Conservation (phyloP, 2,329 filamentous ascomycete species). For the Fusarium sororula region DNA sequence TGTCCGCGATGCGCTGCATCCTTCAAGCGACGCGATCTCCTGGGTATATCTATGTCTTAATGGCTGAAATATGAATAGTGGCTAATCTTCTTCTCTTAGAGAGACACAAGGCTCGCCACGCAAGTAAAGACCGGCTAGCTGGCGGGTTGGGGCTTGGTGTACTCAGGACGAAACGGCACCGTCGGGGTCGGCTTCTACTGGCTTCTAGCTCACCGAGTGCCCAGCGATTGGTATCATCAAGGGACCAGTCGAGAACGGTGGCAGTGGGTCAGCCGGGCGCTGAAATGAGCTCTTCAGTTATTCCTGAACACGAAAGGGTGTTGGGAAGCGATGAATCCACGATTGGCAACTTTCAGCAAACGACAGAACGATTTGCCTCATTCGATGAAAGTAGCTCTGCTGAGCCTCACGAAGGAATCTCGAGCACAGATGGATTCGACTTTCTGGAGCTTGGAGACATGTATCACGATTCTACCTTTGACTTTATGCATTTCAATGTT, state of each 20-base stretch:
- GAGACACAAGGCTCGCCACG: not conserved
- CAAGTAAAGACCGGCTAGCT: not conserved
- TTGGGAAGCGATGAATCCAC: fast-evolving
- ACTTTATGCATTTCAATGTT: not conserved
- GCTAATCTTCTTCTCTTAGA: not conserved
- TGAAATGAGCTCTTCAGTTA: fast-evolving
- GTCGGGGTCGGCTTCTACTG: not conserved
- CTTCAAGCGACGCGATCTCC: not conserved
- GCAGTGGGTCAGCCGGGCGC: fast-evolving
- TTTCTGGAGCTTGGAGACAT: not conserved
- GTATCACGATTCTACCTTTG: not conserved
- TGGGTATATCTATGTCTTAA: fast-evolving
- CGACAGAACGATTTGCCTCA: fast-evolving
- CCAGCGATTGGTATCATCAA: fast-evolving
- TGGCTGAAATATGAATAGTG: fast-evolving
- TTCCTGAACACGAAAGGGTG: fast-evolving
- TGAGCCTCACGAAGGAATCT: fast-evolving
- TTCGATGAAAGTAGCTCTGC: fast-evolving
- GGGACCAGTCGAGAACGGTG: fast-evolving
- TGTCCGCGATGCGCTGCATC: not conserved
- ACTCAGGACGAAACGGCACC: not conserved
- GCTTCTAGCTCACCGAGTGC: fast-evolving
- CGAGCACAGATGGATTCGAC: fast-evolving
- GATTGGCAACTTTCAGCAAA: fast-evolving
- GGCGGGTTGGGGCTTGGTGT: not conserved